Base-by-base conservation (phyloP, 192 early-diverging fungal species). In the Coemansia javaensis region DNA sequence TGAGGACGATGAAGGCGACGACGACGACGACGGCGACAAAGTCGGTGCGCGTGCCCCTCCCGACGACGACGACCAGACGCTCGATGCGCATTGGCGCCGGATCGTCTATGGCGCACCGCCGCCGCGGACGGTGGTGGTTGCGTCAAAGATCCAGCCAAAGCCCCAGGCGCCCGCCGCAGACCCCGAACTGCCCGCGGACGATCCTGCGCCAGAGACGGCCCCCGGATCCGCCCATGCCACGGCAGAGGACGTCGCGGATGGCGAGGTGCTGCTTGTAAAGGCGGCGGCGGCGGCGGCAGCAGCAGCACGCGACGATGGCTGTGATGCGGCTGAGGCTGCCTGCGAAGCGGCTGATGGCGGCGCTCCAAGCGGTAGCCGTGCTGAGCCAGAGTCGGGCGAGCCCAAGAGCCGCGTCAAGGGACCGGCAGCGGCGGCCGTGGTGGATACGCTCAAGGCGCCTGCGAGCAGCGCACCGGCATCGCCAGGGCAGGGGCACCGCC, bases 11-110 rank as follows among this genome's bases (percentile, higher is more conserved):
- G 9, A 56, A 50, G 63, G 59, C 12, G 66, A 68, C 25, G 66
- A 68, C 4, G 70, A 66, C 10, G 63, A 60, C 22, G 59, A 52
- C 40, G 37, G 41, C 18, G 12, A 33, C 20, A 10, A 10, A 10
- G 28, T 4, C 8, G 7, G 3, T 27, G 7, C 25, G 3, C 25
- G 10, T 16, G n/a, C n/a, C n/a, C 9, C 61, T 14, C 63, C 70
- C 10, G 22, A 57, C 4, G 63, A 58, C 4, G 22, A 47, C 31
- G 63, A 66, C 31, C 54, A 6, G 43, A 66, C 70, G 3, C 27
- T 74, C 3, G 58, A 64, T 20, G 70, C 70, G 10, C 70, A 74
- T 33, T 74, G 70, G 70, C 70, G 65, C 28, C 58, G 70, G 22
- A 74, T 74, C 15, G 44, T 74, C 25, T 61, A 53, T 5, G 63